phyloP scores from a whole-genome alignment of 192 early-diverging fungal genomes.

The Entomortierella parvispora region DNA sequence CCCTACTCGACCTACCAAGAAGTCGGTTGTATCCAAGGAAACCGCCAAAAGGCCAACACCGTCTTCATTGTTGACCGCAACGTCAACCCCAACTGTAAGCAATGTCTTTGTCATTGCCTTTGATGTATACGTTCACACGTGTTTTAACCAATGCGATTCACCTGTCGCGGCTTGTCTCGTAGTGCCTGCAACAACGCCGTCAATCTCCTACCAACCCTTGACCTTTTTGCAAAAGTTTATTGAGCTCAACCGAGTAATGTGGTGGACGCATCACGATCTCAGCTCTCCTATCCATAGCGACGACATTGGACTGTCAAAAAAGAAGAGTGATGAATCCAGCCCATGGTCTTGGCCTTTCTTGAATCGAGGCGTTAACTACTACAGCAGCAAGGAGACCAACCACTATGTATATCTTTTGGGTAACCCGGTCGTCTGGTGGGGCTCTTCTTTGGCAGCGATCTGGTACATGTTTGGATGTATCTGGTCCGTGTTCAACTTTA shows the following conservation, averaged over 20 bases:
- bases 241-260: constrained; percentile 88
- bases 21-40: constrained; percentile 20
- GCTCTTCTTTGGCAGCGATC: constrained; percentile 64
- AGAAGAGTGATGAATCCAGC: constrained; percentile 79
- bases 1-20: constrained; percentile 20
- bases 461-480: constrained; percentile 58
- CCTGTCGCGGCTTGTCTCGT: background rate
- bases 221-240: constrained; percentile 86
- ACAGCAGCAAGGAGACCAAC: constrained; percentile 67
- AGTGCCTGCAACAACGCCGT: constrained; percentile 64
- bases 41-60: constrained; percentile 10
- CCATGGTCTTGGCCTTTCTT: constrained; percentile 90
- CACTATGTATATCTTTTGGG: constrained; percentile 88
- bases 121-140: background rate
- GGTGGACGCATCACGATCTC: constrained; percentile 82
- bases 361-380: constrained; percentile 87
- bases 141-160: too few species aligned
- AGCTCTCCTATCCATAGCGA: constrained; percentile 80
- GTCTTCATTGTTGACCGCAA: constrained; percentile 18
- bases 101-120: background rate
- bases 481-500: background rate
- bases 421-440: constrained; percentile 89
- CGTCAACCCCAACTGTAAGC: constrained; percentile 11
- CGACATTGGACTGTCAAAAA: constrained; percentile 53
- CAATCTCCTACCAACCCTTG: constrained; percentile 64